phyloP scores from a whole-genome alignment of 2,329 filamentous ascomycete species.

The Aspergillus pseudonomiae region DNA sequence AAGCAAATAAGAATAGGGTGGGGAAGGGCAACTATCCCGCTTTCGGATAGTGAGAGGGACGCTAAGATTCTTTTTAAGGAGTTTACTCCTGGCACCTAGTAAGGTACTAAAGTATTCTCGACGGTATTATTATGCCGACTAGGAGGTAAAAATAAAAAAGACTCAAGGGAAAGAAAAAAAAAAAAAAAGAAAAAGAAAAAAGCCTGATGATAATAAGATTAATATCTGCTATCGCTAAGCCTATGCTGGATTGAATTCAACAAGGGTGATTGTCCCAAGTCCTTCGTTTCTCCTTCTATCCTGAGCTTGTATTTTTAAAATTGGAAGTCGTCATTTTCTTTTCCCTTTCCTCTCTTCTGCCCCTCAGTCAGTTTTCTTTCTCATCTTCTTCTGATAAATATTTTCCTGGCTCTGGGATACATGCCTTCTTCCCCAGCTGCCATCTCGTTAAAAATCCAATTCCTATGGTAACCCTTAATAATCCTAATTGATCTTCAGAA shows the following conservation, averaged over 20 bases:
- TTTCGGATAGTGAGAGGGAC: background rate
- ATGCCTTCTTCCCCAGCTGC: background rate
- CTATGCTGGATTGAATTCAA: background rate
- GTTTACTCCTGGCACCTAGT: no score
- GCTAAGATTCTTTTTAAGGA: background rate
- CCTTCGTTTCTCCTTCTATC: slow-evolving; percentile 2
- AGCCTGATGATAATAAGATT: background rate
- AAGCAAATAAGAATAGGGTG: slow-evolving; percentile 12
- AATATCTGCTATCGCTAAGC: background rate
- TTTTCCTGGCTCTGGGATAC: slow-evolving; percentile 4
- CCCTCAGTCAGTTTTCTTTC: background rate
- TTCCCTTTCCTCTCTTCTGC: slow-evolving; percentile 4
- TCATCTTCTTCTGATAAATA: slow-evolving; percentile 8
- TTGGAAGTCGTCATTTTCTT: background rate
- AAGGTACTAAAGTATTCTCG: background rate
- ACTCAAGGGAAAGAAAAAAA: background rate
- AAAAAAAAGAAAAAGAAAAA: background rate
- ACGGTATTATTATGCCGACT: background rate
- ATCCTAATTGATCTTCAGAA: background rate
- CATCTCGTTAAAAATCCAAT: background rate
- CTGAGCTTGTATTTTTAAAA: background rate
- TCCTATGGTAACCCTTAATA: background rate
- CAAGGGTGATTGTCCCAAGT: background rate
- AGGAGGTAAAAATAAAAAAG: background rate
- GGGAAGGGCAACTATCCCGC: background rate